Evolutionary conservation across 305 asterid species (phyloP).

Genomic region (Fraxinus sp.): DNA sequence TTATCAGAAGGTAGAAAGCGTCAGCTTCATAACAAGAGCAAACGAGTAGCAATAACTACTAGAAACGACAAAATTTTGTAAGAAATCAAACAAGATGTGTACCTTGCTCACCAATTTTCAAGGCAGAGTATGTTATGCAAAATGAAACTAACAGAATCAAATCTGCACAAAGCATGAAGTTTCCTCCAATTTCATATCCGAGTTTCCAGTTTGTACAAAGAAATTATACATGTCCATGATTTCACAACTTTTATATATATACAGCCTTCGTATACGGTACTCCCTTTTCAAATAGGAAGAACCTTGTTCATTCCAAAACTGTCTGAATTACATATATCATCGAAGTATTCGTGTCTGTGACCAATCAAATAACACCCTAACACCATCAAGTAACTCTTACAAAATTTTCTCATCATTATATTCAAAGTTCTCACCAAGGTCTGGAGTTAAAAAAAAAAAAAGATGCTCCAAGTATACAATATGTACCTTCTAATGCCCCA

Average conservation of each 20-base stretch:
- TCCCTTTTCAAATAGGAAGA: too few relatives aligned
- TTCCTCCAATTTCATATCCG: not conserved
- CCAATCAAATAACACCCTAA: not conserved
- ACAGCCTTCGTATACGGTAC: too few relatives aligned
- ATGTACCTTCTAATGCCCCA: slow-evolving; percentile 23
- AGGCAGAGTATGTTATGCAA: too few relatives aligned
- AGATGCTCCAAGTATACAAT: slow-evolving; percentile 13
- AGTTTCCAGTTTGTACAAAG: not conserved
- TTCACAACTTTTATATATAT: not conserved
- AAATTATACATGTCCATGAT: not conserved
- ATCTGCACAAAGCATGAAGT: not conserved
- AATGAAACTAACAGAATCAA: not conserved
- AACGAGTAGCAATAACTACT: not conserved
- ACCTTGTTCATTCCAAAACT: not conserved
- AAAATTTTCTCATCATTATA: slow-evolving; percentile 10
- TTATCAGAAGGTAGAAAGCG: not conserved
- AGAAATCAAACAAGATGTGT: not conserved
- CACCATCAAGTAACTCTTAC: slow-evolving; percentile 13
- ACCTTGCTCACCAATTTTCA: not conserved
- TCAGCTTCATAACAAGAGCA: not conserved
- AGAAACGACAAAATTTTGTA: too few relatives aligned
- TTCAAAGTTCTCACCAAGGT: slow-evolving; percentile 12
- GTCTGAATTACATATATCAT: slow-evolving; percentile 14
- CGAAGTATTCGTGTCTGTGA: slow-evolving; percentile 6
- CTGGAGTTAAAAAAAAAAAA: not conserved